phyloP scores from a whole-genome alignment of 2,329 filamentous ascomycete species.

The Fusarium tanahbumbuense region DNA sequence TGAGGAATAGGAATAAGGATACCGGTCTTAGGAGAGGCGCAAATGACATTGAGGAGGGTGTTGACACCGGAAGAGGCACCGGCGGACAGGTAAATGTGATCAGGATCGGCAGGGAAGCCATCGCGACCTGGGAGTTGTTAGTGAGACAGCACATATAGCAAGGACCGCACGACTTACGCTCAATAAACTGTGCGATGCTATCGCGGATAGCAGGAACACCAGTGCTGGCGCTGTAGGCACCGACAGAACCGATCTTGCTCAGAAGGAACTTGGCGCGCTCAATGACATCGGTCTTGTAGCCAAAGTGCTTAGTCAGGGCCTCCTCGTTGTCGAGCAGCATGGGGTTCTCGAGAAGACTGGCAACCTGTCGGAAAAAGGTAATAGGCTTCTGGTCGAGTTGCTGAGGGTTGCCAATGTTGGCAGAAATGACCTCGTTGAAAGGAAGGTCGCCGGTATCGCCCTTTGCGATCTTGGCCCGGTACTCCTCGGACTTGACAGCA shows the following conservation, averaged over 20 bases:
- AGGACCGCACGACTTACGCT: conserved; percentile 66
- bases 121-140: conserved; percentile 72
- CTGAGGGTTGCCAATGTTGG: conserved; percentile 99
- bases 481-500: conserved; percentile 91
- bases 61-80: conserved; percentile 96
- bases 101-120: conserved; percentile 83
- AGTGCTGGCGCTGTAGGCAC: conserved; percentile 95
- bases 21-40: conserved; percentile 79
- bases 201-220: conserved; percentile 88
- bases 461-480: conserved; percentile 77
- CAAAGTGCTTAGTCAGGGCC: conserved; percentile 78
- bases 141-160: background rate
- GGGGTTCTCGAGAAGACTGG: conserved; percentile 93
- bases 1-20: conserved; percentile 96
- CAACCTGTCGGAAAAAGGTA: conserved; percentile 97
- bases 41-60: conserved; percentile 91
- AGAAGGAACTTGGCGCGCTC: conserved; percentile 84
- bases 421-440: conserved; percentile 91
- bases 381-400: conserved; percentile 99
- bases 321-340: conserved; percentile 83
- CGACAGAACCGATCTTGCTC: conserved; percentile 87
- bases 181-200: conserved; percentile 92
- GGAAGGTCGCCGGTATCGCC: conserved; percentile 71
- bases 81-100: conserved; percentile 88
- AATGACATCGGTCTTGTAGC: conserved; percentile 91